Conservation (phyloP, 2,329 filamentous ascomycete species). For the Rutstroemia sp. region DNA sequence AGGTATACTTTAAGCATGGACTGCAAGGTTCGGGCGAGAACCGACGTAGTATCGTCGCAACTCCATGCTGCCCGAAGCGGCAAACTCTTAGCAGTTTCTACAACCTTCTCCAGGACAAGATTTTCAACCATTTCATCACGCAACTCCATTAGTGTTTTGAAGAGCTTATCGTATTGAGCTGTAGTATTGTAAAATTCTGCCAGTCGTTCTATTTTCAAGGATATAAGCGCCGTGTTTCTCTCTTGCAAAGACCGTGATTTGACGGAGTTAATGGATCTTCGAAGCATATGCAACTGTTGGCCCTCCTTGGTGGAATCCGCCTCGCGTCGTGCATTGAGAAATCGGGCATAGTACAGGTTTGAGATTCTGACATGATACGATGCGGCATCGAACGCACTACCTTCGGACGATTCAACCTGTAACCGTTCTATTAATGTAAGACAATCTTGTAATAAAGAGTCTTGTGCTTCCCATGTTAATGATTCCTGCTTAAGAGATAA, state of each 20-base stretch:
- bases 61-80: conserved; percentile 48
- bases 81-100: conserved; percentile 38
- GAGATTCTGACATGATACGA: conserved; percentile 60
- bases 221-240: conserved; percentile 51
- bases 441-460: conserved; percentile 51
- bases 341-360: conserved; percentile 62
- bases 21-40: conserved; percentile 51
- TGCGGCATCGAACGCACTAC: conserved; percentile 26
- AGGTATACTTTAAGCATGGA: conserved; percentile 52
- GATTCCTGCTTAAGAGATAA: conserved; percentile 40
- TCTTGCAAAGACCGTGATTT: conserved; percentile 46
- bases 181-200: conserved; percentile 50
- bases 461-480: conserved; percentile 47
- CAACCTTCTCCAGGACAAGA: conserved; percentile 48
- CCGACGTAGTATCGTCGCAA: conserved; percentile 40
- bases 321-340: conserved; percentile 43
- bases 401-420: conserved; percentile 26
- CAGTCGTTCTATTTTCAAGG: conserved; percentile 59
- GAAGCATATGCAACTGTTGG: conserved; percentile 44
- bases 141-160: conserved; percentile 51
- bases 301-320: conserved; percentile 35
- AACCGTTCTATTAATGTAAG: conserved; percentile 46
- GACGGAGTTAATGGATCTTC: conserved; percentile 56
- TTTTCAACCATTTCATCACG: conserved; percentile 53
- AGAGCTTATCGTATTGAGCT: conserved; percentile 48